Percentiles rank a stretch among this genome's conserved stretches.
Conservation (phyloP, 2,329 filamentous ascomycete genomes). For the Colletotrichum incanum region DNA sequence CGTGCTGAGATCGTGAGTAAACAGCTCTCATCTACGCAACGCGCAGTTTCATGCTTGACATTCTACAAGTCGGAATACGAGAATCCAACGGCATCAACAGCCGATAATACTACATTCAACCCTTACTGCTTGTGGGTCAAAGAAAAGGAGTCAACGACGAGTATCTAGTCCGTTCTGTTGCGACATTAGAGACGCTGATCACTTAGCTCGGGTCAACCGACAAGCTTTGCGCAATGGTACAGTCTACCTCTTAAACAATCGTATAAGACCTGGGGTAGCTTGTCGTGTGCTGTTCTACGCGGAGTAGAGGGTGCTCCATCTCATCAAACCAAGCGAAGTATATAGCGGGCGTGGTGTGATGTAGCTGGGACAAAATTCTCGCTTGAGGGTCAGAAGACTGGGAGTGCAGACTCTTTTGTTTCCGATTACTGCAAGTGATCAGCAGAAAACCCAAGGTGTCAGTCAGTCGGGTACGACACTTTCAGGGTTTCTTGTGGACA, state of each 20-base stretch:
- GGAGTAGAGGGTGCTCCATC: constrained; percentile 6
- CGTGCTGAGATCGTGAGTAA: background rate
- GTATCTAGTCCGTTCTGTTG: background rate
- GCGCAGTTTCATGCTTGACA: background rate
- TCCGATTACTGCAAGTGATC: constrained; percentile 6
- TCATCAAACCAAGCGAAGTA: constrained; percentile 14
- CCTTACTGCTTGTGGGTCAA: background rate
- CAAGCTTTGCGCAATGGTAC: background rate
- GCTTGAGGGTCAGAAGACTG: background rate
- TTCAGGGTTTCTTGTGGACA: background rate
- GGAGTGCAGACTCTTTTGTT: background rate
- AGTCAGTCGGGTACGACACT: background rate
- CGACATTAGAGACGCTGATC: too few relatives aligned
- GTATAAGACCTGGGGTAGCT: constrained; percentile 3
- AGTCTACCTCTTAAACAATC: background rate
- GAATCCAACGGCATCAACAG: background rate
- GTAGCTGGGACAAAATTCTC: background rate
- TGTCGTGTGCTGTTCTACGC: background rate
- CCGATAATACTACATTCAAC: background rate
- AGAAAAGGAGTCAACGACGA: background rate
- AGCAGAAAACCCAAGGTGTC: background rate
- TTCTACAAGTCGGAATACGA: background rate
- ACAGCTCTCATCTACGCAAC: background rate
- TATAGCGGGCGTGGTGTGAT: constrained; percentile 8
- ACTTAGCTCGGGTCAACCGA: background rate